Evolutionary conservation across 164 flowering plant genomes (phyloP), one percentile per base, ranked within the genome.

Genomic region (Dillenia turbinata): DNA sequence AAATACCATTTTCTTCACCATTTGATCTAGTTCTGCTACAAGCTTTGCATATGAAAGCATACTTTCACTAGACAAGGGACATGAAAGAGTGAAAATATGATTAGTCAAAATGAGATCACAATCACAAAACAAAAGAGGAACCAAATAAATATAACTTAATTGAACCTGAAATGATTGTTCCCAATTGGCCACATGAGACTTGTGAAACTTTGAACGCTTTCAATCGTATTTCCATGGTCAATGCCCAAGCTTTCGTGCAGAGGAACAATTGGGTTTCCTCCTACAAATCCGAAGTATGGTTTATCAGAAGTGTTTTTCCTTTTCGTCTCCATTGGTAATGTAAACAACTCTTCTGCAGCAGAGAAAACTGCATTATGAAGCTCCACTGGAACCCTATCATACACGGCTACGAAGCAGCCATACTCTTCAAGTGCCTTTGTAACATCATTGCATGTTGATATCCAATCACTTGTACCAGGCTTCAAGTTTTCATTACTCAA

Each of bases 321-420:
- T 59, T 87, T 87, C 54, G 78, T 81, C 56, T 77, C 66, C 22
- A 75, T 13, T 45, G 86, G 87, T 10, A 82, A 80, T 62, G 78
- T 78, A 22, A 87, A 87, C 33, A 83, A 72, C 64, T 83, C 80
- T 68, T 70, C 55, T 12, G 80, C 2, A 15, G 62, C 60, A 17
- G 48, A 57, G 24, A 78, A 72, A 5, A 71, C 26, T 2, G 64
- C 68, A 22, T 77, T 69, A 49, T 61, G 68, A 40, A 72, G 68
- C 57, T 78, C 70, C 0, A 40, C 0, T 5, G 77, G 67, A 14
- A 84, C 61, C 49, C 68, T 60, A 12, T 69, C 59, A 19, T 78
- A 78, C 11, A 52, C 33, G 6, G 84, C 87, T 61, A 82, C 85
- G 44, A 84, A 86, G 66, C 89, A 84, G 22, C 89, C 89, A 24